A percentile compares a stretch with the other conserved stretches of the same genome.
Conservation (phyloP, 176 grass and related monocot species). For the Musa troglodytarum region DNA sequence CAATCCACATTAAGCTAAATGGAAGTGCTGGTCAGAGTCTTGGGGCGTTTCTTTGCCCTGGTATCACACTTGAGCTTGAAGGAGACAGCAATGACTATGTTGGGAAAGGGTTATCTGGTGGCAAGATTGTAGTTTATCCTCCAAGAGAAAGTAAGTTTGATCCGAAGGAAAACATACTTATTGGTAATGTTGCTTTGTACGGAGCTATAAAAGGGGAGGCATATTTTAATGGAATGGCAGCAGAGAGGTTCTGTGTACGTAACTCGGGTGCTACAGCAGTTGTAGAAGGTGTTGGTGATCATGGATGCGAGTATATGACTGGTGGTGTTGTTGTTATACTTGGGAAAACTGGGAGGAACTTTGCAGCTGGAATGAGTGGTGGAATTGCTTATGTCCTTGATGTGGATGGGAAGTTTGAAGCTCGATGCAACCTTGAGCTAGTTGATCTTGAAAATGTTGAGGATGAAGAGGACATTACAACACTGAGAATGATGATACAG, state of each 20-base stretch:
- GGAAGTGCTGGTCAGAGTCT: constrained; percentile 96
- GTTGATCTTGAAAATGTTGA: constrained; percentile 74
- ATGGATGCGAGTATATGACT: constrained; percentile 99
- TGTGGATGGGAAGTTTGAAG: constrained; percentile 58
- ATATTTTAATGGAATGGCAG: constrained; percentile 97
- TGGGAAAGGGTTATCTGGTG: constrained; percentile 95
- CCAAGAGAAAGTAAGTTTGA: constrained; percentile 63
- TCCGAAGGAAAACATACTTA: constrained; percentile 92
- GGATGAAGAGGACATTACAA: constrained; percentile 77
- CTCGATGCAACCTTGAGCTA: constrained; percentile 68
- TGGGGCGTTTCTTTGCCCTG: constrained; percentile 89
- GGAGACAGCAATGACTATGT: constrained; percentile 99
- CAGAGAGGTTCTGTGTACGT: constrained; percentile 97
- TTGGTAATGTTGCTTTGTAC: constrained; percentile 97
- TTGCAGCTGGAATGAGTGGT: constrained; percentile 99
- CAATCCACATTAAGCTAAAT: constrained; percentile 80
- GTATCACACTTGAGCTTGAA: constrained; percentile 96
- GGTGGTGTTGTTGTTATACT: constrained; percentile 85
- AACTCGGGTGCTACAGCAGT: constrained; percentile 97
- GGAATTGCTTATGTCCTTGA: constrained; percentile 91
- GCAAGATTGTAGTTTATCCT: constrained; percentile 89
- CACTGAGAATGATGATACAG: constrained; percentile 88
- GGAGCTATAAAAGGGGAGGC: constrained; percentile 88
- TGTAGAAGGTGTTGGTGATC: constrained; percentile 93
- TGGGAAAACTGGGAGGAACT: constrained; percentile 91